These are phyloP conservation scores for Picochlorum sp. DNA, from an alignment of 139 green algal species.

Conservation along the genomic window DNA sequence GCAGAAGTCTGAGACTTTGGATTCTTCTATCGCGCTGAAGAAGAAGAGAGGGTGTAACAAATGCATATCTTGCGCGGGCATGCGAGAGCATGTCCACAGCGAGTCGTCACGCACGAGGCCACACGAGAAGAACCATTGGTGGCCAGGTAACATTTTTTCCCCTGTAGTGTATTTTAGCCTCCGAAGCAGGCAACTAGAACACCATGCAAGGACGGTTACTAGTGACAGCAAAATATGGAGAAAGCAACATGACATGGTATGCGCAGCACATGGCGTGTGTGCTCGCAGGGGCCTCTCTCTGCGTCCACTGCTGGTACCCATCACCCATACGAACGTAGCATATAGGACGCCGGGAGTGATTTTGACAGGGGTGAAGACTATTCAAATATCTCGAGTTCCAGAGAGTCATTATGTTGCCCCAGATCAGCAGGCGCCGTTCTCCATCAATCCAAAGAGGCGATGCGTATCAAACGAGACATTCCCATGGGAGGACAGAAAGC, in stretches of 20 bases:
- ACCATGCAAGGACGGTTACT: background rate
- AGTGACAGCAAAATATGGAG: slow-evolving; percentile 1
- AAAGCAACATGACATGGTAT: background rate
- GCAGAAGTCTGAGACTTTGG: too few relatives aligned
- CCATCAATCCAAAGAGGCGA: slow-evolving; percentile 1
- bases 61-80: slow-evolving; percentile 2
- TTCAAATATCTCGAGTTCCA: background rate
- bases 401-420: too few relatives aligned
- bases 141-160: slow-evolving; percentile 8
- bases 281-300: too few relatives aligned
- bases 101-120: background rate
- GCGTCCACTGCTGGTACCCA: background rate
- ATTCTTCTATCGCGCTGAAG: too few relatives aligned
- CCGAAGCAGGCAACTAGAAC: background rate
- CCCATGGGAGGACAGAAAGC: background rate
- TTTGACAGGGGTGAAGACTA: slow-evolving; percentile 2
- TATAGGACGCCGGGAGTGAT: background rate
- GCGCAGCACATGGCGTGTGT: too few relatives aligned
- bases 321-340: slow-evolving; percentile 3
- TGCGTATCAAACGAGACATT: background rate
- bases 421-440: background rate
- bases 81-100: slow-evolving; percentile 6
- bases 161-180: slow-evolving; percentile 6
- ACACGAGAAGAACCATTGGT: background rate
- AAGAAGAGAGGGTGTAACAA: background rate